Evolutionary conservation across 2,329 filamentous ascomycete species (phyloP).

Genomic region (Ophiostoma himal-ulmi): DNA sequence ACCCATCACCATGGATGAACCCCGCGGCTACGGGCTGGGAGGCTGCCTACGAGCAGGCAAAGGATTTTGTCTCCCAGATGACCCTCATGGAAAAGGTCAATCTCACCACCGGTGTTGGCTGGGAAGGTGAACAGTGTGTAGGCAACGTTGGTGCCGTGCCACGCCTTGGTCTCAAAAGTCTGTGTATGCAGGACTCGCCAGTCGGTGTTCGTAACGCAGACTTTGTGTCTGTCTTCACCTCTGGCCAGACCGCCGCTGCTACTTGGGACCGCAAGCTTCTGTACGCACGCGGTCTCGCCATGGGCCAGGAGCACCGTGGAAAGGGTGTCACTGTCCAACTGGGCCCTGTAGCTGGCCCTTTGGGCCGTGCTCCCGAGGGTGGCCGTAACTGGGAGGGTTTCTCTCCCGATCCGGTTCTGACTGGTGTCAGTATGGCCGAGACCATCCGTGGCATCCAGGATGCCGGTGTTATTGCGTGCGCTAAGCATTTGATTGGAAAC

Average conservation of each 20-base stretch:
- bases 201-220: slow-evolving; percentile 72
- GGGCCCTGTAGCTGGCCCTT: slow-evolving; percentile 66
- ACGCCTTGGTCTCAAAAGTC: slow-evolving; percentile 59
- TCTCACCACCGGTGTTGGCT: slow-evolving; percentile 80
- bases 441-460: slow-evolving; percentile 75
- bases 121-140: slow-evolving; percentile 67
- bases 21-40: slow-evolving; percentile 67
- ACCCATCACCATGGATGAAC: slow-evolving; percentile 83
- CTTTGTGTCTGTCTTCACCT: slow-evolving; percentile 74
- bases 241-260: slow-evolving; percentile 73
- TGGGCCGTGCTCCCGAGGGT: slow-evolving; percentile 62
- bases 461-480: slow-evolving; percentile 70
- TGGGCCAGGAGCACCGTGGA: slow-evolving; percentile 63
- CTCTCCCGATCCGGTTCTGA: slow-evolving; percentile 69
- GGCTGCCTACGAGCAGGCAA: slow-evolving; percentile 68
- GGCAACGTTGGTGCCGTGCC: slow-evolving; percentile 68
- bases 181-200: slow-evolving; percentile 86
- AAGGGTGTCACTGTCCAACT: slow-evolving; percentile 72
- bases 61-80: slow-evolving; percentile 72
- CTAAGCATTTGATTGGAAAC: slow-evolving; percentile 66
- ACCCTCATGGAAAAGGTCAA: slow-evolving; percentile 90
- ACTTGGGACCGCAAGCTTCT: slow-evolving; percentile 72
- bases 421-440: slow-evolving; percentile 64
- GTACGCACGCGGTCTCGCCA: slow-evolving; percentile 62
- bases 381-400: slow-evolving; percentile 68